Conservation (phyloP, 78 protist species). For the Speleostelium caveatum region DNA sequence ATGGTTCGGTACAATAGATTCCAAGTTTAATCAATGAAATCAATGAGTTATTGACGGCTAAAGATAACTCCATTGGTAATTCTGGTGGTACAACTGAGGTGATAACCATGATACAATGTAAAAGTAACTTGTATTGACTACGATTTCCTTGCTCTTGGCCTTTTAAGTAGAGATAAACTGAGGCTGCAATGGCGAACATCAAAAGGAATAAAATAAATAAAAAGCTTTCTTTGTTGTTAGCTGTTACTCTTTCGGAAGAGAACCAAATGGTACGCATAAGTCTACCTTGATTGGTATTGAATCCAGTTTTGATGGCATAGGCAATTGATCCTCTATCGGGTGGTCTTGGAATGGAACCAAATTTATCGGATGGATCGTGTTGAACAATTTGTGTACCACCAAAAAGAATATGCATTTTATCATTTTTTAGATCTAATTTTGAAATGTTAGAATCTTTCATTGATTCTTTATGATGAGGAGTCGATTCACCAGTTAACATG, state of each 20-base stretch:
- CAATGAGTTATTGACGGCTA: slow-evolving; percentile 95
- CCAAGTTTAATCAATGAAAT: slow-evolving; percentile 79
- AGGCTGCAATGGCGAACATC: slow-evolving; percentile 92
- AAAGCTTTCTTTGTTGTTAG: slow-evolving; percentile 88
- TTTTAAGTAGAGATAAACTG: slow-evolving; percentile 87
- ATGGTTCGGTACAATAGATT: slow-evolving; percentile 99
- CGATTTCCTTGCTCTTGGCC: slow-evolving; percentile 80
- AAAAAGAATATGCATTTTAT: slow-evolving; percentile 84
- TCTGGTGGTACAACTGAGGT: slow-evolving; percentile 99
- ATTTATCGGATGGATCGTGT: slow-evolving; percentile 27
- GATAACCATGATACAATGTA: slow-evolving; percentile 94
- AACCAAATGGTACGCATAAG: slow-evolving; percentile 96
- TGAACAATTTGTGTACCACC: slow-evolving; percentile 94
- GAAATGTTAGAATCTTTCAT: slow-evolving; percentile 10
- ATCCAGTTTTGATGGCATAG: slow-evolving; percentile 94
- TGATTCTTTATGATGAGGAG: slow-evolving; percentile 92
- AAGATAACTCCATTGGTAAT: slow-evolving; percentile 98
- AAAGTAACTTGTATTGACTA: slow-evolving; percentile 87
- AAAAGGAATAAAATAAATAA: slow-evolving; percentile 93
- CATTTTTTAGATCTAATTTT: slow-evolving; percentile 9
- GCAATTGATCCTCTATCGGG: slow-evolving; percentile 78
- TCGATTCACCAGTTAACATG: slow-evolving; percentile 98
- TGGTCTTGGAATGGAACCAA: not conserved
- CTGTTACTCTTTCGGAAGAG: slow-evolving; percentile 90
- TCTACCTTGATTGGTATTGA: slow-evolving; percentile 94